These are phyloP conservation scores for Lodderomyces oxycetoniae DNA, from an alignment of 1,139 yeast species.

Conservation along the genomic window DNA sequence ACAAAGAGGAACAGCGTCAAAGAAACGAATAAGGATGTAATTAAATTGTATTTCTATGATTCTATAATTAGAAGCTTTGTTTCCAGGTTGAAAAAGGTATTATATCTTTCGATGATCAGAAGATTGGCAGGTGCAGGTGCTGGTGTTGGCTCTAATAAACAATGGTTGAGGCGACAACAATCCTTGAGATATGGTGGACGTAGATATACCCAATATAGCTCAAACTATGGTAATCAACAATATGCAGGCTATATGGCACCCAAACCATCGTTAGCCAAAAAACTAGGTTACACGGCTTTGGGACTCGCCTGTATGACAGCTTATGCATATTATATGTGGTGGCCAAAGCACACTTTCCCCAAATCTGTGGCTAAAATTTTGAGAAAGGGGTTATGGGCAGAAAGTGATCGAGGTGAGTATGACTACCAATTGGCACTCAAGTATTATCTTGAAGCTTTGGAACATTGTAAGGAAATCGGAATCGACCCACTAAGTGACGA, in stretches of 20 bases:
- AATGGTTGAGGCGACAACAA: too few species aligned
- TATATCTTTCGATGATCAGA: too few species aligned
- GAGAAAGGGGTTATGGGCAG: constrained; percentile 80
- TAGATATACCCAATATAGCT: neutral
- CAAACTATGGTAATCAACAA: constrained; percentile 7
- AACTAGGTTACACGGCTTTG: constrained; percentile 21
- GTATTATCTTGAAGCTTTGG: constrained; percentile 57
- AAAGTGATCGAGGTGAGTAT: constrained; percentile 63
- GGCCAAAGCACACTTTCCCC: constrained; percentile 59
- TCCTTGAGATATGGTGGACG: too few species aligned
- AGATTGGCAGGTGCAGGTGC: too few species aligned
- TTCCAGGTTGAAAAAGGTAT: too few species aligned
- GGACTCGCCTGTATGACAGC: constrained; percentile 30
- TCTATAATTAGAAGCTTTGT: too few species aligned
- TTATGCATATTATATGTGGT: constrained; percentile 47
- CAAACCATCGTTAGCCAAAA: constrained; percentile 16
- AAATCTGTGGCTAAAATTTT: constrained; percentile 60
- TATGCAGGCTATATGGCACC: constrained; percentile 11
- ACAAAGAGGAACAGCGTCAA: too few species aligned
- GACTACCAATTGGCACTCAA: constrained; percentile 64
- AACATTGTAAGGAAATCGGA: constrained; percentile 36
- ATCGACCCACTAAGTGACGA: constrained; percentile 47
- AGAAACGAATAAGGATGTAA: too few species aligned
- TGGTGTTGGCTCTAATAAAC: too few species aligned
- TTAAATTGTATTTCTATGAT: too few species aligned